These are phyloP conservation scores for Aegilops longissima DNA, from an alignment of 176 grass and related monocot genomes.

Conservation along the genomic window DNA sequence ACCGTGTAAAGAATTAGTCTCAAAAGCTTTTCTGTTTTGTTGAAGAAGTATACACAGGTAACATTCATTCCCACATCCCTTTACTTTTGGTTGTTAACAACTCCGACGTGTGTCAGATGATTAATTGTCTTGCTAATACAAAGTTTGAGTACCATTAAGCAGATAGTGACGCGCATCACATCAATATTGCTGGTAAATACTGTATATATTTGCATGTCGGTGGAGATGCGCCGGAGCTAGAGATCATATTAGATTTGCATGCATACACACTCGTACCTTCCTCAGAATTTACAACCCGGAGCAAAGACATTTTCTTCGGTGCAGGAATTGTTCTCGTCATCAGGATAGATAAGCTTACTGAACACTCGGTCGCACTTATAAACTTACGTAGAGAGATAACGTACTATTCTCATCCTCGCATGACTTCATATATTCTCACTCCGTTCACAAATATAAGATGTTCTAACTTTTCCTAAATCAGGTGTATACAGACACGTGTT, in stretches of 20 bases:
- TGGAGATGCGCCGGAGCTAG: too few species aligned
- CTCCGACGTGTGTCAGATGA: neutral
- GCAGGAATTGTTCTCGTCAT: neutral
- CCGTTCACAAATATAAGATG: too few species aligned
- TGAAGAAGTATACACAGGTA: neutral
- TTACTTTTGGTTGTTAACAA: neutral
- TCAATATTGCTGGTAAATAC: too few species aligned
- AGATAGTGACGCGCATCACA: too few species aligned
- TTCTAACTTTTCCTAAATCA: too few species aligned
- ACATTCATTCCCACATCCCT: neutral
- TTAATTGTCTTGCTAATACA: neutral
- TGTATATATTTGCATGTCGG: too few species aligned
- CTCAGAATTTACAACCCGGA: neutral
- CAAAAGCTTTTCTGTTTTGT: neutral
- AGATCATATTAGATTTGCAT: neutral
- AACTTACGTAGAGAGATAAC: too few species aligned
- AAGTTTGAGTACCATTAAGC: too few species aligned
- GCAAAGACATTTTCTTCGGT: neutral
- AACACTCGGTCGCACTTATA: too few species aligned
- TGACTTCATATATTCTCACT: too few species aligned
- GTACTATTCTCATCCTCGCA: too few species aligned
- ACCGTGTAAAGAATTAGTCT: constrained; percentile 8
- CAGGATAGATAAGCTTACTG: neutral
- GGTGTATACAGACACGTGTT: too few species aligned
- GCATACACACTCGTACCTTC: neutral